Conservation (phyloP, 345 rosid genomes). For the Lepidium didymum region DNA sequence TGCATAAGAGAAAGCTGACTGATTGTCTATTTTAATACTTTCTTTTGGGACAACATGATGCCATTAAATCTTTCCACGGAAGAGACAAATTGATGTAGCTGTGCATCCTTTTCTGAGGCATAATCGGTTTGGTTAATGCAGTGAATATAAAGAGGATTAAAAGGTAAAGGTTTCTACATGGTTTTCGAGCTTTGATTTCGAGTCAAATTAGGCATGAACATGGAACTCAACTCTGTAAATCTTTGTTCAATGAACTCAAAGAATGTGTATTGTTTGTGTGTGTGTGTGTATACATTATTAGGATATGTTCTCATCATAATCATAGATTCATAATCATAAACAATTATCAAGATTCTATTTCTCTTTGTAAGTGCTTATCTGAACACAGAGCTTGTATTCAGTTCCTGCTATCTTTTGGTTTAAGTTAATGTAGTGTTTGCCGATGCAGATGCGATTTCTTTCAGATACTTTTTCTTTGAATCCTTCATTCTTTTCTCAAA, state of each 20-base stretch:
- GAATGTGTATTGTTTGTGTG: neutral
- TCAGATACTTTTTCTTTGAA: conserved; percentile 59
- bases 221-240: neutral
- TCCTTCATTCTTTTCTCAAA: conserved; percentile 49
- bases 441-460: conserved; percentile 26
- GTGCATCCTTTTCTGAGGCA: neutral
- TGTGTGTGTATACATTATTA: neutral
- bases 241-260: neutral
- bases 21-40: neutral
- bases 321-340: too few relatives aligned
- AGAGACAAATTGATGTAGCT: neutral
- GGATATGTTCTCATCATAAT: neutral
- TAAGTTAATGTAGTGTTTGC: conserved; percentile 34
- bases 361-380: neutral
- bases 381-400: neutral
- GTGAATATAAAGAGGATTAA: neutral
- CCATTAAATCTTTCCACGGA: neutral
- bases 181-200: neutral
- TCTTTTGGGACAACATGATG: neutral
- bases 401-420: conserved; percentile 5
- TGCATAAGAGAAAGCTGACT: conserved; percentile 34
- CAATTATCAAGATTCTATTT: neutral
- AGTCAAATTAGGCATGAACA: neutral
- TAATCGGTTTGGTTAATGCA: neutral
- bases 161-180: neutral